Conservation (phyloP, 2,329 filamentous ascomycete genomes). For the Elsinoe fawcettii region DNA sequence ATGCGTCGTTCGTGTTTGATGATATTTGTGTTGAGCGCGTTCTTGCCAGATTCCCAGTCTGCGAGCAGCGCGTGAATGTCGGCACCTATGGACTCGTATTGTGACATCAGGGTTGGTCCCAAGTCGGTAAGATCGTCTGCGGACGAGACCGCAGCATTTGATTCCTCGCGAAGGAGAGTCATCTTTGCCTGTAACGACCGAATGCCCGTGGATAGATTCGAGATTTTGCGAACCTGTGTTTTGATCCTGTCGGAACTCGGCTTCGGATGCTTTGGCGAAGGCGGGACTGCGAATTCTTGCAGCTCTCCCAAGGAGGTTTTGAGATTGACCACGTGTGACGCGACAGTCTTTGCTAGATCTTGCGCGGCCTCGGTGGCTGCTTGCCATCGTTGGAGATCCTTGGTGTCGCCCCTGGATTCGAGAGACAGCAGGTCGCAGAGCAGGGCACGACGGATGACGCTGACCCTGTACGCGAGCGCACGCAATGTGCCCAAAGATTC, state of each 20-base stretch:
- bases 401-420: slow-evolving; percentile 68
- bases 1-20: slow-evolving; percentile 63
- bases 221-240: slow-evolving; percentile 79
- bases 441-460: slow-evolving; percentile 73
- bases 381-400: slow-evolving; percentile 72
- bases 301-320: slow-evolving; percentile 67
- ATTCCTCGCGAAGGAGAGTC: slow-evolving; percentile 84
- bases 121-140: slow-evolving; percentile 55
- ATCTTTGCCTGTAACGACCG: slow-evolving; percentile 90
- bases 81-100: slow-evolving; percentile 89
- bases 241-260: slow-evolving; percentile 78
- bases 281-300: slow-evolving; percentile 49
- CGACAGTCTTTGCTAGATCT: slow-evolving; percentile 54
- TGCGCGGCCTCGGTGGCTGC: slow-evolving; percentile 68
- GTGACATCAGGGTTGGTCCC: slow-evolving; percentile 68
- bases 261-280: slow-evolving; percentile 34
- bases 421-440: slow-evolving; percentile 84
- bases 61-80: slow-evolving; percentile 60
- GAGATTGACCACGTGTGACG: slow-evolving; percentile 56
- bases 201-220: slow-evolving; percentile 81
- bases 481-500: slow-evolving; percentile 74
- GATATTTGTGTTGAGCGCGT: slow-evolving; percentile 72
- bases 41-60: slow-evolving; percentile 57
- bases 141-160: slow-evolving; percentile 68
- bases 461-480: slow-evolving; percentile 57